phyloP scores from a whole-genome alignment of 352 stramenopile species.

The Phytophthora sansomeana region DNA sequence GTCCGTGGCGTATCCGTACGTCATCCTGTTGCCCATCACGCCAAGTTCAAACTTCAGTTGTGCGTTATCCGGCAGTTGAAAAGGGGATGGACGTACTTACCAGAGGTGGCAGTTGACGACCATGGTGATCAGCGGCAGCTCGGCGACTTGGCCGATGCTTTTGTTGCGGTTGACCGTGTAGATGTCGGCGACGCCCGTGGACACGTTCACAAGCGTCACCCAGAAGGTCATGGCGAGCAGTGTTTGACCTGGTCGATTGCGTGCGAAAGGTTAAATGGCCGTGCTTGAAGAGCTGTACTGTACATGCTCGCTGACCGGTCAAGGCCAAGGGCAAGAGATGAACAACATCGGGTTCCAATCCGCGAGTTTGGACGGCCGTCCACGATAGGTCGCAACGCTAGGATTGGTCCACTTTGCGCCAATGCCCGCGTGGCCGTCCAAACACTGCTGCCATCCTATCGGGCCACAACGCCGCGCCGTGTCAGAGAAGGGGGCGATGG shows the following conservation, averaged over 20 bases:
- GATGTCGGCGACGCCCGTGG: slow-evolving; percentile 35
- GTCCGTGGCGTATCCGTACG: slow-evolving; percentile 34
- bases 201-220: slow-evolving; percentile 29
- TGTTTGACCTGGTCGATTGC: slow-evolving; percentile 6
- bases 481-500: too few relatives aligned
- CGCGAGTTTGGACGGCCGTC: slow-evolving; percentile 16
- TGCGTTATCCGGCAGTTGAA: slow-evolving; percentile 4
- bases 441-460: slow-evolving; percentile 13
- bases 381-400: slow-evolving; percentile 5
- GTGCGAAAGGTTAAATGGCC: slow-evolving; percentile 13
- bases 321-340: not conserved
- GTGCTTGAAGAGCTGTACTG: slow-evolving; percentile 4
- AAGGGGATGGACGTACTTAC: slow-evolving; percentile 25
- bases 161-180: slow-evolving; percentile 39
- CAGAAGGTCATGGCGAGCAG: slow-evolving; percentile 16
- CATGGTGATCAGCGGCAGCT: slow-evolving; percentile 31
- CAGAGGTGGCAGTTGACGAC: slow-evolving; percentile 41
- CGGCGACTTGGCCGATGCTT: slow-evolving; percentile 35
- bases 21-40: slow-evolving; percentile 23
- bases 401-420: slow-evolving; percentile 2
- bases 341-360: slow-evolving; percentile 15
- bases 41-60: slow-evolving; percentile 24
- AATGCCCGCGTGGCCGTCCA: slow-evolving; percentile 3
- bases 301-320: not conserved
- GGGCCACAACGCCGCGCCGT: not conserved